Evolutionary conservation across 495 filamentous ascomycete genomes (phyloP).

Genomic region (Lasiosphaeria hispida): DNA sequence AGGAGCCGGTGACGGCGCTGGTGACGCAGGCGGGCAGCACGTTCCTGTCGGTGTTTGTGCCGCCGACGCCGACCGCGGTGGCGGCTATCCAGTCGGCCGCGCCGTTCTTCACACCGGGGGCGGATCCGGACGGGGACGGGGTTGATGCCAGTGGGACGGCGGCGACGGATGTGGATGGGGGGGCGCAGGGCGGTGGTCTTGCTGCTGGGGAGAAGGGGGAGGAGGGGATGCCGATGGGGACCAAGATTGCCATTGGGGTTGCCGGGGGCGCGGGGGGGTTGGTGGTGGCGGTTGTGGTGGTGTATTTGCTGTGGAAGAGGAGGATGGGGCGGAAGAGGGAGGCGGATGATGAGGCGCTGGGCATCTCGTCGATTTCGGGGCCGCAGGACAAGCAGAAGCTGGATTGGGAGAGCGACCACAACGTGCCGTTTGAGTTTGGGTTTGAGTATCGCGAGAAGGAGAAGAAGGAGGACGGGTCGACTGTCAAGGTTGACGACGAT

Average conservation of each 20-base stretch:
- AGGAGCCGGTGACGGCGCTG: not conserved
- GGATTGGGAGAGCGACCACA: conserved; percentile 30
- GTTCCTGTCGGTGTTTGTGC: conserved; percentile 22
- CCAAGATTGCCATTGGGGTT: conserved; percentile 25
- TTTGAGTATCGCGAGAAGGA: conserved; percentile 12
- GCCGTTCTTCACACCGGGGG: not conserved
- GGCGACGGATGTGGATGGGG: conserved; percentile 18
- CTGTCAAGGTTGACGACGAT: too few relatives aligned
- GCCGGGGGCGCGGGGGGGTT: conserved; percentile 20
- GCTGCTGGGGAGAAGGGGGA: not conserved
- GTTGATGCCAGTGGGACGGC: not conserved
- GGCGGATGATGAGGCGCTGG: not conserved
- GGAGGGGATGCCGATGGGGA: conserved; percentile 8
- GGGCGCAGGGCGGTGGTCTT: not conserved
- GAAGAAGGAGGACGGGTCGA: not conserved
- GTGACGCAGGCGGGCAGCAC: conserved; percentile 16
- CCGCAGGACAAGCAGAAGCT: conserved; percentile 22
- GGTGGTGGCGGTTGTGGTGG: not conserved
- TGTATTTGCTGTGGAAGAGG: conserved; percentile 17
- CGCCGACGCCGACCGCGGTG: conserved; percentile 15
- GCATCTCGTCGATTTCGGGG: not conserved
- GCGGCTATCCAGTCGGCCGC: conserved; percentile 1
- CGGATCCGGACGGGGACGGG: not conserved
- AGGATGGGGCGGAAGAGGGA: conserved; percentile 15
- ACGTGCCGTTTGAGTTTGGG: conserved; percentile 30